Evolutionary conservation across 2,329 filamentous ascomycete species (phyloP), one percentile per base, ranked within the genome.

Genomic region (Diplodia corticola): DNA sequence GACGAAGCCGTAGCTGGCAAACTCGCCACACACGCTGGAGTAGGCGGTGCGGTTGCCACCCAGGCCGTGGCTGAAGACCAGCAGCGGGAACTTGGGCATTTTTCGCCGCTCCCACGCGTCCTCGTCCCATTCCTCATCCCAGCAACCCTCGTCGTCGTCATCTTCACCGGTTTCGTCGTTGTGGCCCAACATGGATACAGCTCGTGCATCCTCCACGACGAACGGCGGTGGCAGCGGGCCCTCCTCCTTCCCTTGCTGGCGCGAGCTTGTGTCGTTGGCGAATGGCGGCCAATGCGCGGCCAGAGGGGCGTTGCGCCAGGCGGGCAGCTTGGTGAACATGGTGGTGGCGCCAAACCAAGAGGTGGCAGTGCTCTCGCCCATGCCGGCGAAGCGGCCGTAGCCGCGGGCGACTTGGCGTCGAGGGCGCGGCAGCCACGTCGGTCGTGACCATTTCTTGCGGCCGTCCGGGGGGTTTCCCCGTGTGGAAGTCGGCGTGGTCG

Each of bases 41-140:
- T 88, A 89, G 68, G 83, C 84, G 2, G 87, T 89, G 54, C 87
- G 78, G 1, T 85, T 88, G 0, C 87, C 88, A 5, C 88, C 87
- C 5, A 90, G 76, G 0, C 88, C 88, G 74, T 90, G 88, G 70
- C 85, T 88, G 74, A 91, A 90, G 24, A 90, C 80, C 37, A 90
- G 79, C 24, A 89, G 77, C 1, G 88, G 87, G 67, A 89, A 90
- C 4, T 69, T 79, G 0, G 86, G 84, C 57, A 44, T n/a, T 20
- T 22, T 7, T 9, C 35, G 9, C 13, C 10, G 22, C 37, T 59
- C 17, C 37, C 67, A 76, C 72, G 1, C 71, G 64, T 15, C 69
- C 20, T 40, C 49, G 7, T 53, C 61, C 37, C 70, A 69, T 5
- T 73, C 76, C 51, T 72, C 68, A 44, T 75, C 74, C 2, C 40